phyloP scores from a whole-genome alignment of 139 green algal genomes.

The Volvox africanus region DNA sequence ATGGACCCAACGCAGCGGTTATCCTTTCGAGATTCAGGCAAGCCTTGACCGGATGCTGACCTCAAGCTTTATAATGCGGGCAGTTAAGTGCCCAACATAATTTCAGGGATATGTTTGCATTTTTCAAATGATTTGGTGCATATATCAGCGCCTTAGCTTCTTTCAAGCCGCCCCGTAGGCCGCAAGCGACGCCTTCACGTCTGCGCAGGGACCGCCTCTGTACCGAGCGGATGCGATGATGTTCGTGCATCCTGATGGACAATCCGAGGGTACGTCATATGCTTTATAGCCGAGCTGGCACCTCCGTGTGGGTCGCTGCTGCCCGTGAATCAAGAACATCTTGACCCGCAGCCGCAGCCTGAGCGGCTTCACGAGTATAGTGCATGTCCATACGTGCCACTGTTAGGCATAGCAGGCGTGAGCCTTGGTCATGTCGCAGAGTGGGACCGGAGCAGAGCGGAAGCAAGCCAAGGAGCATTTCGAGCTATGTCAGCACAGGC shows the following conservation, averaged over 20 bases:
- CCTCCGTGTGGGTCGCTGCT: too few species aligned
- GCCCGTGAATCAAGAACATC: too few species aligned
- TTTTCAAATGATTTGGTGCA: background rate
- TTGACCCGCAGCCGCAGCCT: too few species aligned
- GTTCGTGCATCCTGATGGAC: slow-evolving; percentile 22
- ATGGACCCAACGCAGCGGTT: background rate
- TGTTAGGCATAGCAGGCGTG: too few species aligned
- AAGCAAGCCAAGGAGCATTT: too few species aligned
- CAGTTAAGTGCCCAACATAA: background rate
- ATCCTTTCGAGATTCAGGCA: slow-evolving; percentile 24
- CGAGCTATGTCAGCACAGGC: too few species aligned
- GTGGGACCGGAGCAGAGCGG: too few species aligned
- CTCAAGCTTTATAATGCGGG: background rate
- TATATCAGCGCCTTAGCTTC: background rate
- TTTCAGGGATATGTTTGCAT: background rate
- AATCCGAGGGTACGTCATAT: background rate
- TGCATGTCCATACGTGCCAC: too few species aligned
- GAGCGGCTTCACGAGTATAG: too few species aligned
- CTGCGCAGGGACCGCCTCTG: background rate
- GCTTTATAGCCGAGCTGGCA: too few species aligned
- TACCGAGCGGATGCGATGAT: slow-evolving; percentile 31
- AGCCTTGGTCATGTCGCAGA: too few species aligned
- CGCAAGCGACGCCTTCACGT: background rate
- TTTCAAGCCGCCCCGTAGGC: background rate
- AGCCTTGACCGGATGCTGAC: slow-evolving; percentile 36